Conservation (phyloP, 2,329 filamentous ascomycete genomes). For the Lachnellula willkommii region DNA sequence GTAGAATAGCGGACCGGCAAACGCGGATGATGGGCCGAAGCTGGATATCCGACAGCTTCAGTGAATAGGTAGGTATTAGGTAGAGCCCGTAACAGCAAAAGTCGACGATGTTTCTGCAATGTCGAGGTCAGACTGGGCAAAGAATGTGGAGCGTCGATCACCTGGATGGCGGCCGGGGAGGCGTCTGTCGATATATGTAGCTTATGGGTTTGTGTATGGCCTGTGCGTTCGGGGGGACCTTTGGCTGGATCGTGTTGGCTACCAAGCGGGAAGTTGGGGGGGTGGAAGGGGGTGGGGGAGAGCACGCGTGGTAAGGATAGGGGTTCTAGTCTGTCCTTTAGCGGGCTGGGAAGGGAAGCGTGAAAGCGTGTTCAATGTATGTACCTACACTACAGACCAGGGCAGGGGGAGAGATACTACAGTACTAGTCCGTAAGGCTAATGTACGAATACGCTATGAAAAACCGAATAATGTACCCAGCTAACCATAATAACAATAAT, state of each 20-base stretch:
- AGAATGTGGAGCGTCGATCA: constrained; percentile 37
- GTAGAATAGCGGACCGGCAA: background rate
- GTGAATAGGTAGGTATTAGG: background rate
- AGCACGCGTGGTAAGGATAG: background rate
- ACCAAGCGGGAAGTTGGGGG: constrained; percentile 22
- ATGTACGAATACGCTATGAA: background rate
- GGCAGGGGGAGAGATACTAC: background rate
- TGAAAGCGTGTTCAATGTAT: background rate
- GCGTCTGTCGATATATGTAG: constrained; percentile 31
- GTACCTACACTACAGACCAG: too few species aligned
- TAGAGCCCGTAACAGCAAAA: background rate
- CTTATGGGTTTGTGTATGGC: constrained; percentile 27
- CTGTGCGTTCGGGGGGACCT: constrained; percentile 16
- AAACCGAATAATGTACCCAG: background rate
- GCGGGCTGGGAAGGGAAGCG: constrained; percentile 1
- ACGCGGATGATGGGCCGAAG: background rate
- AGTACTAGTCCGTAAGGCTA: background rate
- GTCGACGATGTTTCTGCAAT: constrained; percentile 6
- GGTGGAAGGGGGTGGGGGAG: background rate
- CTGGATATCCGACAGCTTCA: background rate
- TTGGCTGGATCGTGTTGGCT: constrained; percentile 23
- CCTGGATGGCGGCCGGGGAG: constrained; percentile 34
- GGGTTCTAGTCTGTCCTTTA: background rate
- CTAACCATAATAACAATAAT: background rate
- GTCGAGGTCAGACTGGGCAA: constrained; percentile 17